These are phyloP conservation scores for Talaromyces sp. DNA, from an alignment of 2,329 filamentous ascomycete genomes.

Conservation along the genomic window DNA sequence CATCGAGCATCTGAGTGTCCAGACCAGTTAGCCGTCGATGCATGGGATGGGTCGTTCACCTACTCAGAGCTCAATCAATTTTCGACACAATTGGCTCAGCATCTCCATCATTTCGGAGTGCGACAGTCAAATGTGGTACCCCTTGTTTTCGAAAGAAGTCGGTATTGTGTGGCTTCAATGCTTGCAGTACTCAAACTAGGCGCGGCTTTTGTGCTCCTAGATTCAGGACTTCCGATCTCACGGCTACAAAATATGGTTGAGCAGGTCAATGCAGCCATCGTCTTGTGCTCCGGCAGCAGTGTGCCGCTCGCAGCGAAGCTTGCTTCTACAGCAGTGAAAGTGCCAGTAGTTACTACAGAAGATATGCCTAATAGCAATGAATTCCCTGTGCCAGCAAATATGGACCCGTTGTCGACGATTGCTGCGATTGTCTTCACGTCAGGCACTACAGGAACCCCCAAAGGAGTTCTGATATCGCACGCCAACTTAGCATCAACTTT, in stretches of 20 bases:
- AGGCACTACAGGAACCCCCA: slow-evolving; percentile 8
- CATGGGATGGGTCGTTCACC: slow-evolving; percentile 33
- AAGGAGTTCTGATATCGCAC: slow-evolving; percentile 5
- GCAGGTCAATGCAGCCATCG: not conserved
- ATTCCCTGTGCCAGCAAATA: not conserved
- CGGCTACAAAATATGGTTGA: not conserved
- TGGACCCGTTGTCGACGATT: slow-evolving; percentile 26
- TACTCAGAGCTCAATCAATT: slow-evolving; percentile 33
- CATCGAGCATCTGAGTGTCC: slow-evolving; percentile 17
- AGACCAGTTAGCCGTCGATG: slow-evolving; percentile 27
- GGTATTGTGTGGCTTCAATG: not conserved
- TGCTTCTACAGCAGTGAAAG: not conserved
- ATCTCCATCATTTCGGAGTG: slow-evolving; percentile 32
- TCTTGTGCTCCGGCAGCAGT: slow-evolving; percentile 12
- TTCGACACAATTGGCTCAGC: slow-evolving; percentile 31
- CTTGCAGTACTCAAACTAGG: slow-evolving; percentile 3
- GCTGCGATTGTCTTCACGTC: slow-evolving; percentile 49
- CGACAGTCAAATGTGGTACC: slow-evolving; percentile 21
- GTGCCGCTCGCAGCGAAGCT: not conserved
- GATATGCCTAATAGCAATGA: not conserved
- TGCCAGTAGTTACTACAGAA: slow-evolving; percentile 16
- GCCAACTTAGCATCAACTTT: slow-evolving; percentile 51
- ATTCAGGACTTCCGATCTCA: not conserved
- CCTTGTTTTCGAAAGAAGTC: slow-evolving; percentile 1
- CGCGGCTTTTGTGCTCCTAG: slow-evolving; percentile 4